Evolutionary conservation across 805 yeast genomes (phyloP).

Genomic region (Kodamaea kaohsiungensis): DNA sequence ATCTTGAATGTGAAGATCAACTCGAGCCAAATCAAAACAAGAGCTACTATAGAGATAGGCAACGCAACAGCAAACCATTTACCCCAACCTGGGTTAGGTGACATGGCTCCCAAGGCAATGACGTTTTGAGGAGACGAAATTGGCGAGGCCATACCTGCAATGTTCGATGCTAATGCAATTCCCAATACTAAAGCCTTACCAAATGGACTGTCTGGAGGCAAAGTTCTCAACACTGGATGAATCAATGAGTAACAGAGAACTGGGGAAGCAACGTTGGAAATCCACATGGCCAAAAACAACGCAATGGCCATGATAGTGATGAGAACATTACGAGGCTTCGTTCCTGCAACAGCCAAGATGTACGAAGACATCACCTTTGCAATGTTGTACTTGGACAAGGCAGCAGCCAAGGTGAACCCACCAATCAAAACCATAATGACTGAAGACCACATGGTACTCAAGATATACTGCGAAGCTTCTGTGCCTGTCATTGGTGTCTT

Average conservation of each 20-base stretch:
- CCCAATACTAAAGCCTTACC: slow-evolving; percentile 86
- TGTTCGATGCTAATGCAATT: slow-evolving; percentile 87
- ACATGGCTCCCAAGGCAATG: slow-evolving; percentile 85
- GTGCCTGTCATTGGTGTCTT: slow-evolving; percentile 55
- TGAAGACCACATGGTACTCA: slow-evolving; percentile 92
- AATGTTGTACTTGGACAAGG: slow-evolving; percentile 84
- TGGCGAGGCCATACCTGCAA: slow-evolving; percentile 98
- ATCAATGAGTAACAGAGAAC: slow-evolving; percentile 88
- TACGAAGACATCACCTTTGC: slow-evolving; percentile 84
- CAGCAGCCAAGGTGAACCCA: slow-evolving; percentile 95
- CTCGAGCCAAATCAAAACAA: slow-evolving; percentile 71
- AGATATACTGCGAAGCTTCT: slow-evolving; percentile 75
- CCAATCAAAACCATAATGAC: slow-evolving; percentile 88
- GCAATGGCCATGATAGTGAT: slow-evolving; percentile 86
- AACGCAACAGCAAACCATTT: slow-evolving; percentile 90
- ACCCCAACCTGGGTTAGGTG: slow-evolving; percentile 77
- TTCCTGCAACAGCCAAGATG: slow-evolving; percentile 81
- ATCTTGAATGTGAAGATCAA: slow-evolving; percentile 64
- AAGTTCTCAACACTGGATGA: slow-evolving; percentile 83
- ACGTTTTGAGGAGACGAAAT: slow-evolving; percentile 97
- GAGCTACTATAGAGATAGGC: slow-evolving; percentile 70
- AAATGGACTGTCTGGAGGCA: slow-evolving; percentile 76
- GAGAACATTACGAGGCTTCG: slow-evolving; percentile 75
- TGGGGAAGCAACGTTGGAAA: slow-evolving; percentile 96
- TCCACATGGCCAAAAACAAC: slow-evolving; percentile 89